Evolutionary conservation across 345 rosid species (phyloP).

Genomic region (Sonneratia caseolaris): DNA sequence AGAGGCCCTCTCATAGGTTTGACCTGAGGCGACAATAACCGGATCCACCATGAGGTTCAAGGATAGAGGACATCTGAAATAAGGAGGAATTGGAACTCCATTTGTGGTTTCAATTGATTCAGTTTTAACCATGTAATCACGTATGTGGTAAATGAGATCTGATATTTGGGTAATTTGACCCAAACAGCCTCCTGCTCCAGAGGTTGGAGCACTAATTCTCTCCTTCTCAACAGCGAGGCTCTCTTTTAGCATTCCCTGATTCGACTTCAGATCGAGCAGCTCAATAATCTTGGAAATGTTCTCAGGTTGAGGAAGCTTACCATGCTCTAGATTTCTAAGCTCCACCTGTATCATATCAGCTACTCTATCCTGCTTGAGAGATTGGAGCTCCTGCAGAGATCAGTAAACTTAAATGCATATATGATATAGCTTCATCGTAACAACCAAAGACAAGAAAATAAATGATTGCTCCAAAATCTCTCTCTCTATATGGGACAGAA

Average conservation of each 20-base stretch:
- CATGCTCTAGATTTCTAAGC: slow-evolving; percentile 40
- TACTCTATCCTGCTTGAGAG: slow-evolving; percentile 38
- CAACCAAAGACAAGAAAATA: neutral
- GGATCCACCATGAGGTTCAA: slow-evolving; percentile 90
- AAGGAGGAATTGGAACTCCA: slow-evolving; percentile 59
- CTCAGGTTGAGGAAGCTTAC: slow-evolving; percentile 32
- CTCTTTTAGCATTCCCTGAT: slow-evolving; percentile 64
- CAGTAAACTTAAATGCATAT: slow-evolving; percentile 20
- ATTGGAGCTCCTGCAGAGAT: slow-evolving; percentile 53
- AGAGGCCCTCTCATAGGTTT: slow-evolving; percentile 80
- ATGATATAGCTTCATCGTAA: neutral
- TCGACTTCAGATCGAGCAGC: slow-evolving; percentile 46
- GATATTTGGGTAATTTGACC: slow-evolving; percentile 36
- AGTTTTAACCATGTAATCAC: slow-evolving; percentile 52
- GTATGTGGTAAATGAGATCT: slow-evolving; percentile 50
- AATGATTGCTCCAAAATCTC: slow-evolving; percentile 22
- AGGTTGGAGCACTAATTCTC: slow-evolving; percentile 34
- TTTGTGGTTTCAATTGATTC: slow-evolving; percentile 44
- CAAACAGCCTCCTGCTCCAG: slow-evolving; percentile 24
- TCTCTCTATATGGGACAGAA: neutral
- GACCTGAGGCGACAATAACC: slow-evolving; percentile 89
- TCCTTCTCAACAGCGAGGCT: slow-evolving; percentile 77
- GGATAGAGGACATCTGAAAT: slow-evolving; percentile 79
- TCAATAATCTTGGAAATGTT: slow-evolving; percentile 42
- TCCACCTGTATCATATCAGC: slow-evolving; percentile 40